Conservation (phyloP, 371 early-diverging fungal genomes). For the Fennellomyces sp. region DNA sequence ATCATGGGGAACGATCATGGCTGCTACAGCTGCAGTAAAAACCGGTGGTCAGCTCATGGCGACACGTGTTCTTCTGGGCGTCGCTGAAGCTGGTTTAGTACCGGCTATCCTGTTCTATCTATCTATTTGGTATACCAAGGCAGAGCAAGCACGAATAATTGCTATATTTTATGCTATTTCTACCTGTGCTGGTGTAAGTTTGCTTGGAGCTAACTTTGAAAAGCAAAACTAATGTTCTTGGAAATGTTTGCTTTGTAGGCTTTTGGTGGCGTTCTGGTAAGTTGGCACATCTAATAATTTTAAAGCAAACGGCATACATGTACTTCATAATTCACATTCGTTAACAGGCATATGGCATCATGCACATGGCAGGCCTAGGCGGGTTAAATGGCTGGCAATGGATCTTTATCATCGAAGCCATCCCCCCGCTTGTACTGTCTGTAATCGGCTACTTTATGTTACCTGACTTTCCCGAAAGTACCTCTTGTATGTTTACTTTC, state of each 20-base stretch:
- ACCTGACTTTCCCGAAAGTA: constrained; percentile 73
- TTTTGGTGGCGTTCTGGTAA: constrained; percentile 56
- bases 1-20: constrained; percentile 48
- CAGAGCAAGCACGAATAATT: constrained; percentile 73
- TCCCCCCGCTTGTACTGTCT: constrained; percentile 67
- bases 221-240: neutral
- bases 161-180: constrained; percentile 68
- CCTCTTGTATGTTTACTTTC: constrained; percentile 41
- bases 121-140: constrained; percentile 48
- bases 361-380: constrained; percentile 55
- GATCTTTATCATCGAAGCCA: constrained; percentile 78
- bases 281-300: neutral
- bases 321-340: neutral
- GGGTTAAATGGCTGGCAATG: constrained; percentile 63
- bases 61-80: constrained; percentile 70
- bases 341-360: constrained; percentile 54
- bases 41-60: constrained; percentile 54
- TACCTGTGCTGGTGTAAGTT: constrained; percentile 69
- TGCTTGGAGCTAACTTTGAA: no score
- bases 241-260: constrained; percentile 24
- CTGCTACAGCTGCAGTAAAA: constrained; percentile 44
- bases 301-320: no score
- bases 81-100: constrained; percentile 41
- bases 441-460: constrained; percentile 59
- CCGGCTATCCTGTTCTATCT: constrained; percentile 49